Evolutionary conservation across 805 yeast genomes (phyloP).

Genomic region (Lipomyces yamanashiensis): DNA sequence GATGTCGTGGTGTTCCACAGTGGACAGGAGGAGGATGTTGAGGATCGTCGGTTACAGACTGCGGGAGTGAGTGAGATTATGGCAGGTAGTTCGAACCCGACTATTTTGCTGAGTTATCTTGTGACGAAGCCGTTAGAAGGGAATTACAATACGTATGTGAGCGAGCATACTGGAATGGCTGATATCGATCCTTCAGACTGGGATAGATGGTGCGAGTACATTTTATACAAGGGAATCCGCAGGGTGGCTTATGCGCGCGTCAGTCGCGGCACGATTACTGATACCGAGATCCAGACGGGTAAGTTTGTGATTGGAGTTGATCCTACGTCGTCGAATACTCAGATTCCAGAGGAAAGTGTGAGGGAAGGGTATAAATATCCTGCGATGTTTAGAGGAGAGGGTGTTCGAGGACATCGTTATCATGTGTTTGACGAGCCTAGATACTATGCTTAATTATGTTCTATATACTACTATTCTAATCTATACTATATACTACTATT

Average conservation of each 20-base stretch:
- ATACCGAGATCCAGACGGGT: slow-evolving; percentile 94
- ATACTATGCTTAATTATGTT: slow-evolving; percentile 47
- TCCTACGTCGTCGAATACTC: slow-evolving; percentile 59
- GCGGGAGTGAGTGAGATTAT: slow-evolving; percentile 74
- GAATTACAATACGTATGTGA: slow-evolving; percentile 88
- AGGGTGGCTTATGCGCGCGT: slow-evolving; percentile 94
- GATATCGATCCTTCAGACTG: slow-evolving; percentile 93
- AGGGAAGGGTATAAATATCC: slow-evolving; percentile 77
- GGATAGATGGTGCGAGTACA: slow-evolving; percentile 99
- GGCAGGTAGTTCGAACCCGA: slow-evolving; percentile 80
- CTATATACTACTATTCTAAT: too few species aligned
- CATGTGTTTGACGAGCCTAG: slow-evolving; percentile 96
- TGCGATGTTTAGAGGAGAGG: slow-evolving; percentile 76
- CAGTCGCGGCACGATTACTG: slow-evolving; percentile 90
- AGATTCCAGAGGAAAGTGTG: slow-evolving; percentile 60
- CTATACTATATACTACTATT: too few species aligned
- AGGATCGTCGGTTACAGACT: slow-evolving; percentile 88
- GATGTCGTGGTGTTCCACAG: slow-evolving; percentile 97
- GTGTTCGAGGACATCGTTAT: slow-evolving; percentile 89
- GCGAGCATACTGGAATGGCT: slow-evolving; percentile 81
- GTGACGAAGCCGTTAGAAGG: slow-evolving; percentile 88
- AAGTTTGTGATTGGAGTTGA: slow-evolving; percentile 68
- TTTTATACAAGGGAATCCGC: slow-evolving; percentile 80
- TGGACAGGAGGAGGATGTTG: slow-evolving; percentile 97
- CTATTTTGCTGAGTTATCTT: slow-evolving; percentile 83